Percentiles rank a stretch among this genome's conserved stretches.
Conservation (phyloP, 495 filamentous ascomycete species). For the Staphylotrichum tortipilum region DNA sequence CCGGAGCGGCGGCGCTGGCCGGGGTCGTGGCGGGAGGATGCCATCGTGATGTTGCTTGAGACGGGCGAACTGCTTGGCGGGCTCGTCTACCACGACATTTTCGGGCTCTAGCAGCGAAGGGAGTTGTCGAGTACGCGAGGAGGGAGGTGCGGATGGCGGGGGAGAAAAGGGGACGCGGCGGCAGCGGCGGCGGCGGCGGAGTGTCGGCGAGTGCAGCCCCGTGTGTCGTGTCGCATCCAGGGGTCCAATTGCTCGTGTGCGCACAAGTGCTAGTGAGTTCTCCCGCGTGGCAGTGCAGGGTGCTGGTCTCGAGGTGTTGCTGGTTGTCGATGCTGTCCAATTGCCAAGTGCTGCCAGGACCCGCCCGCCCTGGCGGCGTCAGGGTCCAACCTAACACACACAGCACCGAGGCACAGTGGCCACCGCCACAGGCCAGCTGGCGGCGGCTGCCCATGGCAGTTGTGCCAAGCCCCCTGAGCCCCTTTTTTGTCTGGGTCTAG, state of each 20-base stretch:
- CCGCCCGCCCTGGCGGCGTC: no score
- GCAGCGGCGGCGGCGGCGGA: neutral
- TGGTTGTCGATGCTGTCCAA: no score
- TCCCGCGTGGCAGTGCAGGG: neutral
- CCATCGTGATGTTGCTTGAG: constrained; percentile 6
- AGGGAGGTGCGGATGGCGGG: no score
- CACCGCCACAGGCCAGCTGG: neutral
- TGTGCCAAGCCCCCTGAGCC: neutral
- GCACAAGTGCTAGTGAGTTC: neutral
- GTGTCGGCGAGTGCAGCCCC: neutral
- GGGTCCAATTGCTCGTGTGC: neutral
- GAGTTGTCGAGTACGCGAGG: no score
- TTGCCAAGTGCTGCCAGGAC: no score
- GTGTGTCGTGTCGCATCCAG: neutral
- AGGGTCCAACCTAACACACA: no score
- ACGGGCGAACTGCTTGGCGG: no score
- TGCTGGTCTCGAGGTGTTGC: no score
- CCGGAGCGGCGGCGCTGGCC: constrained; percentile 6
- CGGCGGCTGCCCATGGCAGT: neutral
- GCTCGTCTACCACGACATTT: neutral
- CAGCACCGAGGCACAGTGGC: neutral
- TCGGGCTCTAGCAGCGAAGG: neutral
- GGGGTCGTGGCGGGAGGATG: neutral
- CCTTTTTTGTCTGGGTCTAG: no score
- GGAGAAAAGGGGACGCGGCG: no score